A percentile compares a stretch with the other conserved stretches of the same genome.
These are phyloP conservation scores for Rhododendron henanense DNA, from an alignment of 148 eudicot species.

Conservation along the genomic window DNA sequence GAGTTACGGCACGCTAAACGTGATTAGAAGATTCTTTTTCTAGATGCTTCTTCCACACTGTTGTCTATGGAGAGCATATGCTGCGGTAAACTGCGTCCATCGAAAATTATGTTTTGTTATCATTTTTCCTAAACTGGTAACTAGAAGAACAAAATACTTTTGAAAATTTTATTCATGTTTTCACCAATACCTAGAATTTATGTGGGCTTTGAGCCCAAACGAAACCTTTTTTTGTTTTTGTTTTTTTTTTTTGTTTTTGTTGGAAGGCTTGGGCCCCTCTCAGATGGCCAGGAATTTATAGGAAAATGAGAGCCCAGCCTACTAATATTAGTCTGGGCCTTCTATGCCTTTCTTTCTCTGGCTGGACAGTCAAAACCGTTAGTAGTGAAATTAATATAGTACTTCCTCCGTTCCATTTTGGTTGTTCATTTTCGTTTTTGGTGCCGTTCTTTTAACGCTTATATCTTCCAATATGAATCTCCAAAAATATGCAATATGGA, in stretches of 20 bases:
- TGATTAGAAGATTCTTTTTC: not conserved
- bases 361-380: not conserved
- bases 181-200: not conserved
- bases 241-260: not conserved
- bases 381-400: not conserved
- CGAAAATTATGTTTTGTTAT: too few species aligned
- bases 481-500: too few species aligned
- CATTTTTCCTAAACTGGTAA: not conserved
- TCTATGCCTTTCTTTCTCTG: not conserved
- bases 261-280: not conserved
- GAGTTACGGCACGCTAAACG: not conserved
- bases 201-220: not conserved
- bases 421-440: too few species aligned
- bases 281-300: too few species aligned
- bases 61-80: not conserved
- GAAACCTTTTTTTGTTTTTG: not conserved
- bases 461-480: too few species aligned
- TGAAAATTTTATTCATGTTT: not conserved
- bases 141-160: not conserved
- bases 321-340: not conserved
- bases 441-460: too few species aligned
- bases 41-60: not conserved
- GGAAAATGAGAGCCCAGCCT: not conserved
- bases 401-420: too few species aligned
- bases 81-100: not conserved